These are phyloP conservation scores for Petasospora rhodanensis DNA, from an alignment of 1,139 yeast species.

Conservation along the genomic window DNA sequence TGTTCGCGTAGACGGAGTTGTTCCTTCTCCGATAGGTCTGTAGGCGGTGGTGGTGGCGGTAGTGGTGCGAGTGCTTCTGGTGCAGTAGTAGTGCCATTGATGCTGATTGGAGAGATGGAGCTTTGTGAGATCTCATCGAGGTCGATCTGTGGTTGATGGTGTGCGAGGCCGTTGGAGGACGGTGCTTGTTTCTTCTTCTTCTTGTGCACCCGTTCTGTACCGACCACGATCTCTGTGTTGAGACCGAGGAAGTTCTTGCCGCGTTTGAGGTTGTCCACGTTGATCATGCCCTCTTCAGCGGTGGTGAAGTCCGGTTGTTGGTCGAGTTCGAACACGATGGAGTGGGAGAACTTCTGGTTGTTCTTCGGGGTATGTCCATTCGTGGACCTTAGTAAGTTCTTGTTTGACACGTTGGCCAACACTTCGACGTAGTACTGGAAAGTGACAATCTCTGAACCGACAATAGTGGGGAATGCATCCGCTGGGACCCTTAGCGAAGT, in stretches of 20 bases:
- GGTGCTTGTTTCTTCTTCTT: too few species aligned
- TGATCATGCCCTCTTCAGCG: constrained; percentile 44
- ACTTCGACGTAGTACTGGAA: constrained; percentile 86
- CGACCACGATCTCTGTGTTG: constrained; percentile 74
- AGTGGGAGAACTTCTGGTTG: constrained; percentile 30
- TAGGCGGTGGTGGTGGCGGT: constrained; percentile 6
- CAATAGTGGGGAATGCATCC: constrained; percentile 82
- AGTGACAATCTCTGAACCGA: constrained; percentile 67
- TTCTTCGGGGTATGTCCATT: constrained; percentile 19
- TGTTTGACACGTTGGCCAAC: constrained; percentile 60
- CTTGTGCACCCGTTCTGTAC: constrained; percentile 41
- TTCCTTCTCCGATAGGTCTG: constrained; percentile 45
- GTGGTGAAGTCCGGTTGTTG: constrained; percentile 19
- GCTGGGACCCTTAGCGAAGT: constrained; percentile 72
- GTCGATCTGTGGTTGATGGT: too few species aligned
- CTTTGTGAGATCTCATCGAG: constrained; percentile 19
- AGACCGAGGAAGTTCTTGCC: constrained; percentile 72
- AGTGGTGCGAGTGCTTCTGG: constrained; percentile 4
- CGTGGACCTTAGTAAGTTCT: constrained; percentile 29
- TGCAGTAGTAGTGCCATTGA: constrained; percentile 15
- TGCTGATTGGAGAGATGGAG: constrained; percentile 25
- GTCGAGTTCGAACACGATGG: constrained; percentile 37
- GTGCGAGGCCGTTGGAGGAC: too few species aligned
- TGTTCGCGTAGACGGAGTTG: constrained; percentile 48
- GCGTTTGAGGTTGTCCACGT: constrained; percentile 73